These are phyloP conservation scores for Oleoguttula mirabilis DNA, from an alignment of 495 filamentous ascomycete genomes.

Conservation along the genomic window DNA sequence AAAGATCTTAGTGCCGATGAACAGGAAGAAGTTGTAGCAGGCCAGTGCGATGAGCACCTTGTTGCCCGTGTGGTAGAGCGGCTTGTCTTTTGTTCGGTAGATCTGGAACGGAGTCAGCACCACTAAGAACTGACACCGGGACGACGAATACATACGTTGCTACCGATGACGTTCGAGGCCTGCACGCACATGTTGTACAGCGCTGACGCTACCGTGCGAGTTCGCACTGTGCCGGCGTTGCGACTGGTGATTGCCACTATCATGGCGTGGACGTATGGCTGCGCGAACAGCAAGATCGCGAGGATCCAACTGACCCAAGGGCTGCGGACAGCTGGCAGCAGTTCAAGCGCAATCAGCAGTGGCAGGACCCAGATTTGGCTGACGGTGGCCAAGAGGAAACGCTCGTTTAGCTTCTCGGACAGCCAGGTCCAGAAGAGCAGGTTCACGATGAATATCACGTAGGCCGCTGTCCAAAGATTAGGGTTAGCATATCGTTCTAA, in stretches of 20 bases:
- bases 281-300: conserved; percentile 18
- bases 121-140: no score
- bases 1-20: conserved; percentile 26
- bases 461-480: no score
- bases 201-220: conserved; percentile 34
- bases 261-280: conserved; percentile 39
- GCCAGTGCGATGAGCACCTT: conserved; percentile 32
- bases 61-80: conserved; percentile 35
- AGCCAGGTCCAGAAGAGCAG: conserved; percentile 44
- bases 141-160: conserved; percentile 22
- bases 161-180: conserved; percentile 28
- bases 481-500: no score
- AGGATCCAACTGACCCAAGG: conserved; percentile 9
- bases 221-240: conserved; percentile 35
- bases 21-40: conserved; percentile 26
- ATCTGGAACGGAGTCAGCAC: no score
- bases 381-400: conserved; percentile 38
- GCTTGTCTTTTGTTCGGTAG: conserved; percentile 30
- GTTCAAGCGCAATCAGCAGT: conserved; percentile 38
- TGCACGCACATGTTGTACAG: conserved; percentile 38
- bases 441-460: conserved; percentile 33
- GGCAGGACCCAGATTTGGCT: conserved; percentile 49
- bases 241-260: conserved; percentile 35
- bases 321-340: conserved; percentile 26
- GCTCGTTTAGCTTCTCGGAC: conserved; percentile 46